phyloP scores from a whole-genome alignment of 2,329 filamentous ascomycete genomes.

The Diaporthe humulicola region DNA sequence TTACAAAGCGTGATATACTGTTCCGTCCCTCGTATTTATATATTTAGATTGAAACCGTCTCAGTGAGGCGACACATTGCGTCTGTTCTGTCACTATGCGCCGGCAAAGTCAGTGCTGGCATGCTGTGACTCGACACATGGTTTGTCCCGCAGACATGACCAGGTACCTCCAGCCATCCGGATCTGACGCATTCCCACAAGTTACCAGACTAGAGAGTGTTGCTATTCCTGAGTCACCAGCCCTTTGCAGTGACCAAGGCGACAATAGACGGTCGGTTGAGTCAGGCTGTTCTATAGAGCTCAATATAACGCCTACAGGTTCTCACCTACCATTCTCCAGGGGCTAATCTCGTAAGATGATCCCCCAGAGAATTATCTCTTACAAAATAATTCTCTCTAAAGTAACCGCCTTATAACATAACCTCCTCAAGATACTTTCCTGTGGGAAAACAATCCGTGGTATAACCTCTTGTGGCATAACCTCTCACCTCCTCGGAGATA shows the following conservation, averaged over 20 bases:
- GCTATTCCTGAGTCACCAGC: not conserved
- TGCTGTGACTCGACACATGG: not conserved
- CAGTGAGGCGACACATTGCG: not conserved
- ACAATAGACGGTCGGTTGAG: not conserved
- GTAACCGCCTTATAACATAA: not conserved
- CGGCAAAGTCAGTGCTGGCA: not conserved
- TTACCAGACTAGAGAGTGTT: not conserved
- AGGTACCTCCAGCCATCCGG: not conserved
- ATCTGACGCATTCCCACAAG: not conserved
- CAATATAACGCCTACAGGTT: not conserved
- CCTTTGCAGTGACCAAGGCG: not conserved
- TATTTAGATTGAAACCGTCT: not conserved
- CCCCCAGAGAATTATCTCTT: not conserved
- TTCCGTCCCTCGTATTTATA: not conserved
- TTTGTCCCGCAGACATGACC: not conserved
- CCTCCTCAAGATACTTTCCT: too few species aligned
- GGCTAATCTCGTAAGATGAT: too few species aligned
- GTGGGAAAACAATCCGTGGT: too few species aligned
- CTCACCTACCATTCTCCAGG: too few species aligned
- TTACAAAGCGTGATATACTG: too few species aligned
- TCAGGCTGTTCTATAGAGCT: not conserved
- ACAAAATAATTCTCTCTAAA: not conserved
- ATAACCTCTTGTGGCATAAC: too few species aligned
- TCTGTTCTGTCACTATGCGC: not conserved
- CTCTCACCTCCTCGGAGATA: too few species aligned